These are phyloP conservation scores for Meredithiella fracta DNA, from an alignment of 2,329 filamentous ascomycete species.

Conservation along the genomic window DNA sequence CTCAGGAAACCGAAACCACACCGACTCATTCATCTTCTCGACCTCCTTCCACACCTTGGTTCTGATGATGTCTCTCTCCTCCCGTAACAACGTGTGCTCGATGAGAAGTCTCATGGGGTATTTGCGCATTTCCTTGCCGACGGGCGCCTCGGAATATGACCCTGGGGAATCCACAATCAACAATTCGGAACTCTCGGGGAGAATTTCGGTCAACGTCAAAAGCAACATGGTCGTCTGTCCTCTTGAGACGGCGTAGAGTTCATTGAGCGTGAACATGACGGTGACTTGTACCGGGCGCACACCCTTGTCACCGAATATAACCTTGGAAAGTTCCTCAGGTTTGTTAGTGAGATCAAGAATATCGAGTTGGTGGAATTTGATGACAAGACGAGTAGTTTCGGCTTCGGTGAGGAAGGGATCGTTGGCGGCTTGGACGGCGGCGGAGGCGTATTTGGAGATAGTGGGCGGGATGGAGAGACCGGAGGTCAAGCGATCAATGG, in stretches of 20 bases:
- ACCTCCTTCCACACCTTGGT: conserved; percentile 49
- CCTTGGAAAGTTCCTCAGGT: conserved; percentile 20
- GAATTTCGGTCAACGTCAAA: conserved; percentile 43
- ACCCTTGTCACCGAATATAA: conserved; percentile 18
- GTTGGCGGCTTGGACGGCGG: conserved; percentile 29
- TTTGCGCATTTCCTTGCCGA: conserved; percentile 45
- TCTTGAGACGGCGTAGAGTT: conserved; percentile 66
- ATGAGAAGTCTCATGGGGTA: conserved; percentile 94
- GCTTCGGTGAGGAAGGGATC: conserved; percentile 23
- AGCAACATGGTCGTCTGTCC: conserved; percentile 63
- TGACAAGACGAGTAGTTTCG: conserved; percentile 20
- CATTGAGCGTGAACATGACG: conserved; percentile 86
- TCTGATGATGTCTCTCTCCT: conserved; percentile 5
- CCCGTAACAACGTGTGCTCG: conserved; percentile 50
- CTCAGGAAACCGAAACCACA: conserved; percentile 65
- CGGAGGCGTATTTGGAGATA: conserved; percentile 37
- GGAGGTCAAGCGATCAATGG: conserved; percentile 41
- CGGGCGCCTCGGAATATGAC: conserved; percentile 68
- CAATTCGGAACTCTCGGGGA: conserved; percentile 47
- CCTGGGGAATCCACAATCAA: conserved; percentile 87
- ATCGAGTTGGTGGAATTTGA: conserved; percentile 27
- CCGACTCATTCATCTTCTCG: conserved; percentile 56
- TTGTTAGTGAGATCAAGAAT: conserved; percentile 25
- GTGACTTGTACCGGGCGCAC: conserved; percentile 45
- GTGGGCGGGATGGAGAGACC: conserved; percentile 36